Conservation (phyloP, 805 yeast genomes). For the Kluyveromyces aestuarii region DNA sequence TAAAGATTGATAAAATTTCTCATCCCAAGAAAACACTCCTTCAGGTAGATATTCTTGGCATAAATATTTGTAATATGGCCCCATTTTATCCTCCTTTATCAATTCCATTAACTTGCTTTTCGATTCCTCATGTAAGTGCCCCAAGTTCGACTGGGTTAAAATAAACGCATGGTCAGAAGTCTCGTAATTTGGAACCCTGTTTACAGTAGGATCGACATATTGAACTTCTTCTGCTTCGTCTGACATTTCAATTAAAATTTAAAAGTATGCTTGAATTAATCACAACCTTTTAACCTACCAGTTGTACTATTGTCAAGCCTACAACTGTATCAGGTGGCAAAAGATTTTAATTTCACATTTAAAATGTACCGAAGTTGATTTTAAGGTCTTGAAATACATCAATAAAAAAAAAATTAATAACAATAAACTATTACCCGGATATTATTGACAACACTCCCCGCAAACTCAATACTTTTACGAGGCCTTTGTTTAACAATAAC, state of each 20-base stretch:
- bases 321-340: neutral
- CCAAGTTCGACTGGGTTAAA: constrained; percentile 34
- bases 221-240: constrained; percentile 16
- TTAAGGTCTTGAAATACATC: neutral
- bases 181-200: constrained; percentile 67
- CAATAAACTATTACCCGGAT: neutral
- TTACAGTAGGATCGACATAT: constrained; percentile 21
- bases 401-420: no score
- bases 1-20: constrained; percentile 43
- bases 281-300: neutral
- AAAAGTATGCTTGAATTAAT: neutral
- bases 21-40: constrained; percentile 47
- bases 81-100: constrained; percentile 57
- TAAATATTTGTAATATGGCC: constrained; percentile 73
- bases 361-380: neutral
- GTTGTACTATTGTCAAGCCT: neutral
- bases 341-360: neutral
- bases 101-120: constrained; percentile 39
- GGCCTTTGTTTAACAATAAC: no score
- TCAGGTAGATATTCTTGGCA: constrained; percentile 34
- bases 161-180: constrained; percentile 76
- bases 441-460: neutral
- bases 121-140: constrained; percentile 35
- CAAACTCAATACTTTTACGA: neutral
- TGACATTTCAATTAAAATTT: constrained; percentile 3